These are phyloP conservation scores for Mallotus repandus DNA, from an alignment of 441 rosid species.

Conservation along the genomic window DNA sequence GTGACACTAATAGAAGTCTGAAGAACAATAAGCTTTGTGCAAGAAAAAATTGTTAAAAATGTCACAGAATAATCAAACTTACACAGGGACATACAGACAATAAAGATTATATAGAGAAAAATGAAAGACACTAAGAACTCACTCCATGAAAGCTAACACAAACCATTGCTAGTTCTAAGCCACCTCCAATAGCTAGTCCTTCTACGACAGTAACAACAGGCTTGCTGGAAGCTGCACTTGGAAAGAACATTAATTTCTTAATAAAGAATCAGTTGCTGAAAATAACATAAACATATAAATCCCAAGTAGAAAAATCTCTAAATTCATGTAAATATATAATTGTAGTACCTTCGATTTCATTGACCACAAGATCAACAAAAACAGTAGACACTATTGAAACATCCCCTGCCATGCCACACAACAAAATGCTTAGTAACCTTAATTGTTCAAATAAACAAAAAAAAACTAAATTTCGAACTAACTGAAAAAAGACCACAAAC, in stretches of 20 bases:
- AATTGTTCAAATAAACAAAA: neutral
- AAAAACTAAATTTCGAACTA: no score
- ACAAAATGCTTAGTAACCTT: neutral
- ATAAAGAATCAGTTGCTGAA: neutral
- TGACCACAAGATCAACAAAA: conserved; percentile 76
- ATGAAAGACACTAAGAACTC: neutral
- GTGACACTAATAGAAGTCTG: no score
- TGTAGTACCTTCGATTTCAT: conserved; percentile 68
- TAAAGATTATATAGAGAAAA: neutral
- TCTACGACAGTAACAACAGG: conserved; percentile 93
- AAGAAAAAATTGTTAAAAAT: neutral
- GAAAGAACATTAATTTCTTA: conserved; percentile 14
- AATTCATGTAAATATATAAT: no score
- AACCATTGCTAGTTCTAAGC: conserved; percentile 91
- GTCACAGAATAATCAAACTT: conserved; percentile 35
- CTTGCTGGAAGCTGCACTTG: no score
- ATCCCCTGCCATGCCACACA: conserved; percentile 58
- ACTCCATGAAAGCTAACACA: conserved; percentile 23
- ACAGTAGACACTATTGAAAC: conserved; percentile 68
- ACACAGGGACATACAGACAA: conserved; percentile 81
- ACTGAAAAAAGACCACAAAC: no score
- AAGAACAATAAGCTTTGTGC: no score
- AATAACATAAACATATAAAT: neutral
- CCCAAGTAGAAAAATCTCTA: no score
- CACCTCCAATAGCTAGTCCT: conserved; percentile 98